A percentile compares a stretch with the other conserved stretches of the same genome.
Conservation (phyloP, 2,329 filamentous ascomycete genomes). For the Pseudogymnoascus sp. region DNA sequence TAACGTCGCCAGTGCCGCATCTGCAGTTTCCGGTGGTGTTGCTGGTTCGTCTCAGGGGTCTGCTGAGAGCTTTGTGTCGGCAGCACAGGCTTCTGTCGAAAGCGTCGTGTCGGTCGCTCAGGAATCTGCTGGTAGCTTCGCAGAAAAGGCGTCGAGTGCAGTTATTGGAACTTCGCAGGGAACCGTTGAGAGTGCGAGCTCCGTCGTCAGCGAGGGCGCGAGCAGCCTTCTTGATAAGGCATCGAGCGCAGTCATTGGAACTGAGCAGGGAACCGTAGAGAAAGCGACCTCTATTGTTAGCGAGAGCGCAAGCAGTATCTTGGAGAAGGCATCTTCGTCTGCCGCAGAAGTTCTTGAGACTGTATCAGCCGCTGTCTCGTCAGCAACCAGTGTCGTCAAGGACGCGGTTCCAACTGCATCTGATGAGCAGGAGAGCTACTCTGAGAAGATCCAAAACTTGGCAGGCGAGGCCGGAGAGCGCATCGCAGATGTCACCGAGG, state of each 20-base stretch:
- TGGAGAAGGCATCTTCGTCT: slow-evolving; percentile 22
- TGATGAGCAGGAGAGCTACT: slow-evolving; percentile 35
- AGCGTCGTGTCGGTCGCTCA: slow-evolving; percentile 29
- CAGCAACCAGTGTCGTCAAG: neutral
- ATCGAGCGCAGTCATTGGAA: slow-evolving; percentile 23
- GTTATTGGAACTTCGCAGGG: slow-evolving; percentile 16
- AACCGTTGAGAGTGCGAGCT: slow-evolving; percentile 20
- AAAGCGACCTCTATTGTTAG: slow-evolving; percentile 14
- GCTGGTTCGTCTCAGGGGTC: slow-evolving; percentile 16
- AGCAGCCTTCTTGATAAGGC: slow-evolving; percentile 21
- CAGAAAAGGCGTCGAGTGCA: slow-evolving; percentile 10
- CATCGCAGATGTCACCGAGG: slow-evolving; percentile 44
- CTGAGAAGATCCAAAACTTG: slow-evolving; percentile 42
- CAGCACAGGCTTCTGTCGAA: slow-evolving; percentile 23
- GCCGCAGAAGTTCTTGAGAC: neutral
- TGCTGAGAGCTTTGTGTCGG: slow-evolving; percentile 19
- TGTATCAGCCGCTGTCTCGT: neutral
- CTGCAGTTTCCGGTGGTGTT: slow-evolving; percentile 17
- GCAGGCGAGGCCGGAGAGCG: slow-evolving; percentile 43
- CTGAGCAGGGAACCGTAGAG: slow-evolving; percentile 22
- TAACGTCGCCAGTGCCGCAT: slow-evolving; percentile 13
- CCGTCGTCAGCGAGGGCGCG: slow-evolving; percentile 14
- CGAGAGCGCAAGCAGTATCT: slow-evolving; percentile 17
- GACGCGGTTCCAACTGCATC: neutral
- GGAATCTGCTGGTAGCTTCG: slow-evolving; percentile 21